These are phyloP conservation scores for Xylaria venustula DNA, from an alignment of 495 filamentous ascomycete genomes.

Conservation along the genomic window DNA sequence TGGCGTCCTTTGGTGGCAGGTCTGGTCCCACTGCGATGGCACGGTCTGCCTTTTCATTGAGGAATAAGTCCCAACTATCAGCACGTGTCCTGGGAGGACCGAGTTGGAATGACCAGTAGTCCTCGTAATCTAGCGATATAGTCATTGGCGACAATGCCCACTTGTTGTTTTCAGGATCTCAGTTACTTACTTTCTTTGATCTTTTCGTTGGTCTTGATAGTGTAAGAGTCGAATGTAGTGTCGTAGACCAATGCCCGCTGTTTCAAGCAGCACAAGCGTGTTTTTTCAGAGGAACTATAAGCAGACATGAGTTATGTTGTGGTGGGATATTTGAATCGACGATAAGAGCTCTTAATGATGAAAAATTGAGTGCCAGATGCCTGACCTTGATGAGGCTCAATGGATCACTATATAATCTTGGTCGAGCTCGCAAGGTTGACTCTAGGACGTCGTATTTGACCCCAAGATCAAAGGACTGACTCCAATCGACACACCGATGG, in stretches of 20 bases:
- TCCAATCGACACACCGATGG: no score
- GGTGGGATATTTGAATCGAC: not conserved
- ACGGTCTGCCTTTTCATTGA: not conserved
- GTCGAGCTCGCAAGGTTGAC: not conserved
- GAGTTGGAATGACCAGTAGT: constrained; percentile 2
- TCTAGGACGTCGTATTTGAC: not conserved
- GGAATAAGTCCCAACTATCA: constrained; percentile 1
- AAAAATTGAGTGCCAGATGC: no score
- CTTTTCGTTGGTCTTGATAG: not conserved
- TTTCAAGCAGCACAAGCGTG: not conserved
- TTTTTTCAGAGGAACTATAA: not conserved
- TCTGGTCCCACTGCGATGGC: not conserved
- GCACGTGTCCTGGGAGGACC: not conserved
- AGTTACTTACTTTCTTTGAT: not conserved
- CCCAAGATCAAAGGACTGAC: no score
- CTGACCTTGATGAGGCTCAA: not conserved
- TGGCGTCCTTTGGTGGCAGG: not conserved
- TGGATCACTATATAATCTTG: not conserved
- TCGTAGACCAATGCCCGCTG: not conserved
- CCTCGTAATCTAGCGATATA: not conserved
- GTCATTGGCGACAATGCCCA: not conserved
- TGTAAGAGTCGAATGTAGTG: not conserved
- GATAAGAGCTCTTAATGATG: not conserved
- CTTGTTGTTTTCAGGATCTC: not conserved
- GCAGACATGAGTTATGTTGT: not conserved